Conservation (phyloP, 805 yeast genomes). For the Nakazawaea anatomiae region DNA sequence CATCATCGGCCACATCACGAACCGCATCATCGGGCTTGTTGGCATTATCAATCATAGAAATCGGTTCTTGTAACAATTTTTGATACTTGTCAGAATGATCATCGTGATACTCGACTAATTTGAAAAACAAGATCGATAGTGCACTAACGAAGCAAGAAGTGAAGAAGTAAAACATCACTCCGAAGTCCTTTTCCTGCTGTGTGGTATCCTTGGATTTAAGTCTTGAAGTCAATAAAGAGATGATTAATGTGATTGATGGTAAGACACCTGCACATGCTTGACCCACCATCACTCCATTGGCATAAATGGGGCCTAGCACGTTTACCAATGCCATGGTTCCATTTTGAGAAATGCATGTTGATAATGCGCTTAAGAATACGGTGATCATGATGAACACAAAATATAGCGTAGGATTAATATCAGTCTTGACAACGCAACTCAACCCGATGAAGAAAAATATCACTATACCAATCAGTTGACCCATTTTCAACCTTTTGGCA, state of each 20-base stretch:
- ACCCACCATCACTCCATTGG: slow-evolving; percentile 91
- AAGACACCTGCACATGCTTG: slow-evolving; percentile 92
- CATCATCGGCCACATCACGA: neutral
- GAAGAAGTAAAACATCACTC: slow-evolving; percentile 29
- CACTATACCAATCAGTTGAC: slow-evolving; percentile 50
- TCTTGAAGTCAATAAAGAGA: slow-evolving; percentile 37
- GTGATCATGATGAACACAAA: slow-evolving; percentile 53
- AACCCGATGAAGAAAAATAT: slow-evolving; percentile 56
- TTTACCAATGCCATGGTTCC: slow-evolving; percentile 87
- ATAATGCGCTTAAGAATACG: slow-evolving; percentile 62
- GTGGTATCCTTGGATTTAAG: slow-evolving; percentile 1
- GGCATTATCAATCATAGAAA: slow-evolving; percentile 10
- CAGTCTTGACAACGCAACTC: slow-evolving; percentile 30
- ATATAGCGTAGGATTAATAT: slow-evolving; percentile 34
- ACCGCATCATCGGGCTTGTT: neutral
- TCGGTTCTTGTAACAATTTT: slow-evolving; percentile 20
- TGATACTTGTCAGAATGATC: slow-evolving; percentile 13
- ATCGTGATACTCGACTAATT: slow-evolving; percentile 18
- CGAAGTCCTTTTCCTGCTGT: slow-evolving; percentile 6
- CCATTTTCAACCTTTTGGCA: slow-evolving; percentile 49
- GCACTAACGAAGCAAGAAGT: slow-evolving; percentile 16
- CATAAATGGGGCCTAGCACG: slow-evolving; percentile 66
- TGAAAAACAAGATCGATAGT: slow-evolving; percentile 12
- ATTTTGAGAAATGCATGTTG: slow-evolving; percentile 81
- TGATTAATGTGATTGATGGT: slow-evolving; percentile 67